Conservation (phyloP, 2,329 filamentous ascomycete genomes). For the Drechslerella stenobrocha region DNA sequence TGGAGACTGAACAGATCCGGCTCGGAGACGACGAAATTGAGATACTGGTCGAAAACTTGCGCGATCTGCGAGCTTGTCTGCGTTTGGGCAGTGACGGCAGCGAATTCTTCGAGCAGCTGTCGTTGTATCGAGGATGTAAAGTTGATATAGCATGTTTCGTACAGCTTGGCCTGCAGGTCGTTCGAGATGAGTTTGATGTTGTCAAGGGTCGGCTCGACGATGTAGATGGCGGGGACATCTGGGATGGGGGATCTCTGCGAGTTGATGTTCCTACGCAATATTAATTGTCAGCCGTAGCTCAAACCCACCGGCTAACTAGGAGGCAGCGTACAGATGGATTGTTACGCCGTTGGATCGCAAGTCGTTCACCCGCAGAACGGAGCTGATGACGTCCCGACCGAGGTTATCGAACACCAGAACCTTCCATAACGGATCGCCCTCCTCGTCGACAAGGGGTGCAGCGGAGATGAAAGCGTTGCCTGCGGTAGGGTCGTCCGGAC, state of each 20-base stretch:
- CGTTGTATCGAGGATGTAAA: constrained; percentile 92
- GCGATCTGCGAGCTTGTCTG: constrained; percentile 87
- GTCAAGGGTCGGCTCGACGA: constrained; percentile 81
- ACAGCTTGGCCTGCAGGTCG: constrained; percentile 83
- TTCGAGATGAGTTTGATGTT: constrained; percentile 82
- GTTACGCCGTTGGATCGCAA: constrained; percentile 91
- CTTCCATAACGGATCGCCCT: constrained; percentile 96
- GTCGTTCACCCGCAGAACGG: constrained; percentile 90
- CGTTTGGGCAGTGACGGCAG: constrained; percentile 78
- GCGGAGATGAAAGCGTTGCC: constrained; percentile 60
- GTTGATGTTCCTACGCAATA: constrained; percentile 49
- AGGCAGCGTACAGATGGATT: constrained; percentile 76
- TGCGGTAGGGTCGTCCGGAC: constrained; percentile 61
- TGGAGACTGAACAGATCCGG: constrained; percentile 93
- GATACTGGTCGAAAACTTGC: constrained; percentile 92
- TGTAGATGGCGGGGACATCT: constrained; percentile 92
- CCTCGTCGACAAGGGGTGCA: constrained; percentile 78
- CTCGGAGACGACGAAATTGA: constrained; percentile 96
- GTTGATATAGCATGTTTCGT: constrained; percentile 93
- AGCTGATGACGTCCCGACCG: constrained; percentile 94
- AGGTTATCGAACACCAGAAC: constrained; percentile 91
- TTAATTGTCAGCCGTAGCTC: not conserved
- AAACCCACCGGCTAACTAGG: not conserved
- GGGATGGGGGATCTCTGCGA: constrained; percentile 82
- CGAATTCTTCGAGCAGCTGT: constrained; percentile 91